These are phyloP conservation scores for Pistacia atlantica DNA, from an alignment of 345 rosid genomes.

Conservation along the genomic window DNA sequence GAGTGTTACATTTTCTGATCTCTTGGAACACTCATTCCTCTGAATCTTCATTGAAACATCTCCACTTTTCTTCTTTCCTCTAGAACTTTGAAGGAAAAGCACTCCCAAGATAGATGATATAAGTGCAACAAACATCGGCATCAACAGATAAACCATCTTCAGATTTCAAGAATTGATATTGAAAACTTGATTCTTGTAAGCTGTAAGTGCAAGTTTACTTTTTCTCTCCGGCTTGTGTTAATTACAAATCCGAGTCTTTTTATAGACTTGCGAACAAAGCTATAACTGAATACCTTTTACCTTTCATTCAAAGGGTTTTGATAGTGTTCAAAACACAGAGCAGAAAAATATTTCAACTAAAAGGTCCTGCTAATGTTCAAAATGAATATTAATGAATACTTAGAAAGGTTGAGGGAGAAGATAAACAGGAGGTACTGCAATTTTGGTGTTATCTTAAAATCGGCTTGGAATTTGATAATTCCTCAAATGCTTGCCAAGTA, in stretches of 20 bases:
- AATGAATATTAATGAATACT: neutral
- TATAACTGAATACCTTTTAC: neutral
- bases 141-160: conserved; percentile 2
- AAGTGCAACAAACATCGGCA: neutral
- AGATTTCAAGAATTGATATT: neutral
- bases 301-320: neutral
- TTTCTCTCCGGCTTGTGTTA: neutral
- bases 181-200: neutral
- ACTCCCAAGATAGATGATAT: neutral
- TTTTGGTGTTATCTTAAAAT: too few species aligned
- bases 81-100: neutral
- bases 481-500: too few species aligned
- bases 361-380: neutral
- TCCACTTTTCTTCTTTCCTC: neutral
- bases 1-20: neutral
- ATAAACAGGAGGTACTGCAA: too few species aligned
- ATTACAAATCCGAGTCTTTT: neutral
- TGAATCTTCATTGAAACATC: neutral
- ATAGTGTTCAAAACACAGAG: neutral
- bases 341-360: neutral
- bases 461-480: neutral
- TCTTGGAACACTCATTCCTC: neutral
- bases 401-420: neutral
- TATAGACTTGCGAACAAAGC: neutral
- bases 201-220: neutral